Base-by-base conservation (phyloP, 2,329 filamentous ascomycete genomes). In the Ilyonectria mors-panacis region DNA sequence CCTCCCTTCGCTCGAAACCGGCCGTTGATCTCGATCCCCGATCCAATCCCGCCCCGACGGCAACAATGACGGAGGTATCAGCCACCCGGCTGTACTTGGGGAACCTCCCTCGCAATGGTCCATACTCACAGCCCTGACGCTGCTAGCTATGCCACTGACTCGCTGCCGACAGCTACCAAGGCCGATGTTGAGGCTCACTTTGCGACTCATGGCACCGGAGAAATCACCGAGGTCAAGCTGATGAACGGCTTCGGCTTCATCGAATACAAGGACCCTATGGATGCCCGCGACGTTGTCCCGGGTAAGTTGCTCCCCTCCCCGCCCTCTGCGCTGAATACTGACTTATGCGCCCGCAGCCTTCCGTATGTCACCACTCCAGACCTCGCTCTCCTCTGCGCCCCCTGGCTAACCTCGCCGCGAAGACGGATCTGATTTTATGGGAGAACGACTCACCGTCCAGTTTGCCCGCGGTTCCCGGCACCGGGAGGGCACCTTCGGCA, bases 221-320 rank as follows among this genome's bases (percentile, higher is more conserved):
- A 97, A 82, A 98, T 99, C 81, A 96, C 93, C 75, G 96, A 99
- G 86, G 95, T 99, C 86, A 99, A 99, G 87, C 91, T 99, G 72
- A 99, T 99, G 96, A 98, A 97, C 81, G 96, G 96, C 79, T 99
- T 99, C 81, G 96, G 96, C 81, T 99, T 99, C 87, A 97, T 99
- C 81, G 96, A 99, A 84, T 99, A 98, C 84, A 97, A 98, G 84
- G 96, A 98, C 85, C 91, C 94, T 66, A 94, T 98, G 93, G 96
- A 99, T 85, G 96, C 96, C 75, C 93, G 95, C 80, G 96, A 99
- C 85, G 95, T 99, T 72, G 96, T 99, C 78, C 96, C 96, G 83
- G 95, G 96, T 98, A 89, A 86, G 92, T 80, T 59, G 42, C 8
- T n/a, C n/a, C 59, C 7, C 37, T 59, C 17, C 35, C 21, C 33